Evolutionary conservation across 345 rosid genomes (phyloP).

Genomic region (Boechera divaricarpa): DNA sequence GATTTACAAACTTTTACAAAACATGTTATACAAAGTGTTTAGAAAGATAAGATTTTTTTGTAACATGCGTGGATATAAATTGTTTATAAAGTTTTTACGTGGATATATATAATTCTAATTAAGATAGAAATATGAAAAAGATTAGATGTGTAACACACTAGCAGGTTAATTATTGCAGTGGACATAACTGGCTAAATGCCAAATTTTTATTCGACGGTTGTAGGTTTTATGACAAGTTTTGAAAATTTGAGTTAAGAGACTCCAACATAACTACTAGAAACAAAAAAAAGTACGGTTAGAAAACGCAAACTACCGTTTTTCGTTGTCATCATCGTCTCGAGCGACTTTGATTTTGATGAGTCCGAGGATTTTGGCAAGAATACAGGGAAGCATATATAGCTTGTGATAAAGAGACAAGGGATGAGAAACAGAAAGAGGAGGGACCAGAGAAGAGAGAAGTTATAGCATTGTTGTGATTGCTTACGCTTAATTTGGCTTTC

Average conservation of each 20-base stretch:
- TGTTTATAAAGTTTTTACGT: too few relatives aligned
- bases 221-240: background rate
- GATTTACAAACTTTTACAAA: background rate
- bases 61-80: too few relatives aligned
- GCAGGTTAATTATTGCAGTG: too few relatives aligned
- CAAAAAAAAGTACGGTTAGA: background rate
- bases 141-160: too few relatives aligned
- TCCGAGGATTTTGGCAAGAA: constrained; percentile 7
- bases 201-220: background rate
- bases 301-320: background rate
- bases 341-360: background rate
- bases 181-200: background rate
- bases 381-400: background rate
- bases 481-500: background rate
- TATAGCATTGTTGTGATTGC: background rate
- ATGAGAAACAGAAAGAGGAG: background rate
- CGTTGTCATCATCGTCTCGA: background rate
- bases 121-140: too few relatives aligned
- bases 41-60: too few relatives aligned
- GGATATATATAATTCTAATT: too few relatives aligned
- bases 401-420: constrained; percentile 13
- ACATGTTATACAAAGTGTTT: too few relatives aligned
- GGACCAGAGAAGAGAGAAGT: background rate
- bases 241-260: background rate
- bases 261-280: background rate